Evolutionary conservation across 2,329 filamentous ascomycete species (phyloP), one percentile per base, ranked within the genome.

Genomic region (Colletotrichum aenigma): DNA sequence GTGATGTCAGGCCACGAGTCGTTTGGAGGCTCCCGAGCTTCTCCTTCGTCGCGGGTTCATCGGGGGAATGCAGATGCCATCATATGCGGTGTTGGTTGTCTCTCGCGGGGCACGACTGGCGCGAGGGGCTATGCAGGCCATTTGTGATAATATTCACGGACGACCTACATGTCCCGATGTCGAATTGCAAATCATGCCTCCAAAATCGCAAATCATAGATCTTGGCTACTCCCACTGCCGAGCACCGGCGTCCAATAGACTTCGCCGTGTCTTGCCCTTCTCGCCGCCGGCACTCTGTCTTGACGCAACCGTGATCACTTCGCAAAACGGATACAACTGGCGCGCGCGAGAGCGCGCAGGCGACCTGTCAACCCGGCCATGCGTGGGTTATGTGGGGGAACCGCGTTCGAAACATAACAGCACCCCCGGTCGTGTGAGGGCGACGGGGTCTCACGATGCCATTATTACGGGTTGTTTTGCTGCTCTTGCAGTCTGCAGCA

Each of bases 371-470:
- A 38, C 36, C 58, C 67, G 55, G 62, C 58, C 70, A 66, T 65
- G 24, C 60, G 65, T 48, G 69, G 65, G 36, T 67, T 61, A 13
- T 28, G 68, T 67, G 73, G 73, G 48, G 61, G 30, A 67, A 58
- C n/a, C 30, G 68, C 38, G 68, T 56, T 58, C 67, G 72, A 72
- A 75, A 72, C 62, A 72, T 26, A 64, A 66, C 55, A 62, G n/a
- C 26, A n/a, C 30, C 28, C 21, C 67, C 67, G n/a, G 10, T 21
- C 48, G 34, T 34, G 7, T 65, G 66, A 60, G 48, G 32, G 21
- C n/a, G 43, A 52, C 43, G 43, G 43, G n/a, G n/a, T 52, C n/a
- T 26, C 32, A 6, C 21, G n/a, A n/a, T 38, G 34, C 61, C 15
- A 28, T 26, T 13, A 43, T 38, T 62, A 30, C 38, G 55, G 13